phyloP scores from a whole-genome alignment of 1,284 basidiomycete species.

The Athelia sp. region DNA sequence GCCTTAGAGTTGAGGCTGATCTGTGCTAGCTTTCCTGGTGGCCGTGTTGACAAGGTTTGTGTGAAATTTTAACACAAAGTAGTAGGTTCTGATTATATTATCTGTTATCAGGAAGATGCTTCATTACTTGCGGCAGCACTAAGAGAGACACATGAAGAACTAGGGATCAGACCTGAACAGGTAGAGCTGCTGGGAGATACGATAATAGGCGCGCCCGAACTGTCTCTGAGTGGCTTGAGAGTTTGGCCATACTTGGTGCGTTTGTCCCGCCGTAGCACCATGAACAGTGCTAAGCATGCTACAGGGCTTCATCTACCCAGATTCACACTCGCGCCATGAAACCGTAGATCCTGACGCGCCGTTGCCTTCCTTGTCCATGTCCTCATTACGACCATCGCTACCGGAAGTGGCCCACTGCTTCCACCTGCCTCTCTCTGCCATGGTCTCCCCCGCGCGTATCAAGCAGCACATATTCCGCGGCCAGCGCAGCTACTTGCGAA shows the following conservation, averaged over 20 bases:
- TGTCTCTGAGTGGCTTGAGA: slow-evolving; percentile 51
- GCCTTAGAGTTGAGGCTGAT: background rate
- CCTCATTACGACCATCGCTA: slow-evolving; percentile 46
- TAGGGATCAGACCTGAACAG: slow-evolving; percentile 52
- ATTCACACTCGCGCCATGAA: slow-evolving; percentile 7
- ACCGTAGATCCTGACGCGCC: slow-evolving; percentile 32
- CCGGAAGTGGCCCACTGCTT: slow-evolving; percentile 66
- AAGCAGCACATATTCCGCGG: slow-evolving; percentile 52
- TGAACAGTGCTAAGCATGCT: slow-evolving; percentile 8
- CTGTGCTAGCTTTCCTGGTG: slow-evolving; percentile 68
- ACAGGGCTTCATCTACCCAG: slow-evolving; percentile 60
- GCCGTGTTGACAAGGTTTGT: slow-evolving; percentile 57
- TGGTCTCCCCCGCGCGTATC: slow-evolving; percentile 43
- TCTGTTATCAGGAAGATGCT: slow-evolving; percentile 41
- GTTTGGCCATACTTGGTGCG: slow-evolving; percentile 76
- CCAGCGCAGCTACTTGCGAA: slow-evolving; percentile 57
- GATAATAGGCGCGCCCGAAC: slow-evolving; percentile 51
- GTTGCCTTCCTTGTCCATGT: slow-evolving; percentile 56
- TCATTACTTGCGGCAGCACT: slow-evolving; percentile 55
- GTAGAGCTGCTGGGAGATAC: slow-evolving; percentile 58
- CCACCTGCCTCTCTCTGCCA: slow-evolving; percentile 57
- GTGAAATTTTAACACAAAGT: slow-evolving; percentile 5
- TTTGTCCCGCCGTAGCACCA: slow-evolving; percentile 11
- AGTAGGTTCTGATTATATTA: background rate
- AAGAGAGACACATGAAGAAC: slow-evolving; percentile 71